A percentile compares a stretch with the other conserved stretches of the same genome.
phyloP scores from a whole-genome alignment of 2,329 filamentous ascomycete genomes.

The Colletotrichum kahawae region DNA sequence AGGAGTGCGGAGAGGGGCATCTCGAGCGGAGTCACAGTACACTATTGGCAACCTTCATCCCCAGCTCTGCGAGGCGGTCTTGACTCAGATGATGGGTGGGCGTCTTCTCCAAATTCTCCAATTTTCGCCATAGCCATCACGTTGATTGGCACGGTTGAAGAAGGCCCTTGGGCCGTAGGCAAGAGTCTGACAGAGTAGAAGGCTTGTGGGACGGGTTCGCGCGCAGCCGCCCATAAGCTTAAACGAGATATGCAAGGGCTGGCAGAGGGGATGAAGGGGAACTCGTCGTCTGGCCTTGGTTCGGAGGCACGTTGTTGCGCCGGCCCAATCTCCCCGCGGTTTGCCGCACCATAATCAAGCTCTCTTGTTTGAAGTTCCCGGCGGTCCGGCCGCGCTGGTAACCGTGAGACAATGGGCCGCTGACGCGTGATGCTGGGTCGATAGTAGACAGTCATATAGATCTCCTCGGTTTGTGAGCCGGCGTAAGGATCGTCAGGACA shows the following conservation, averaged over 20 bases:
- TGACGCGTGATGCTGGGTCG: conserved; percentile 1
- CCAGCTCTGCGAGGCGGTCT: not conserved
- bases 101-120: conserved; percentile 14
- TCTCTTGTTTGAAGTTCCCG: not conserved
- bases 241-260: conserved; percentile 6
- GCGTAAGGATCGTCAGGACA: conserved; percentile 4
- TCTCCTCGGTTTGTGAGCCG: conserved; percentile 16
- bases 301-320: not conserved
- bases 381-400: not conserved
- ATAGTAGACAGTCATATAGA: conserved; percentile 15
- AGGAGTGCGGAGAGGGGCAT: conserved; percentile 16
- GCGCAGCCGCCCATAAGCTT: conserved; percentile 19
- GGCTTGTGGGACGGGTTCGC: conserved; percentile 10
- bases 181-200: not conserved
- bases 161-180: not conserved
- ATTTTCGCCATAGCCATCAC: not conserved
- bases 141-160: conserved; percentile 20
- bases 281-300: not conserved
- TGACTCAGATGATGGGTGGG: conserved; percentile 11
- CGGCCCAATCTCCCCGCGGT: not conserved
- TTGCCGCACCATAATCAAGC: not conserved
- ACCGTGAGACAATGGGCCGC: not conserved
- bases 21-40: conserved; percentile 2
- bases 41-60: not conserved
- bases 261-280: not conserved